Conservation (phyloP, 148 eudicot species). For the Rhododendron mucronatum region DNA sequence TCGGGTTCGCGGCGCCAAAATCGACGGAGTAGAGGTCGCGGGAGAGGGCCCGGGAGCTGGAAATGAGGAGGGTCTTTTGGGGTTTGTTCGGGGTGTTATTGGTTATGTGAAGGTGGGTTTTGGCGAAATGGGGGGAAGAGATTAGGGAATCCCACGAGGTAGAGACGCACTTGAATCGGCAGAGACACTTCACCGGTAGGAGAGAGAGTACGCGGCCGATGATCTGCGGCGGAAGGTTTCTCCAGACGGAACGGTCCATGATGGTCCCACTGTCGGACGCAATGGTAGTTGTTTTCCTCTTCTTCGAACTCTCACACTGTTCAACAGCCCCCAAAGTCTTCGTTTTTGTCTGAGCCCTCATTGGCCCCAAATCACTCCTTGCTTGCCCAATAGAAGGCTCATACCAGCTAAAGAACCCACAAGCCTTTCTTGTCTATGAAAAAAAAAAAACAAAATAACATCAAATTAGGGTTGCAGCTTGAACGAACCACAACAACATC, state of each 20-base stretch:
- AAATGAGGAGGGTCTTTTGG: background rate
- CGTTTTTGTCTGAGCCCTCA: no score
- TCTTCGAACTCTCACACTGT: background rate
- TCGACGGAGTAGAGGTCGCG: background rate
- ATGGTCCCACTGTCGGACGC: background rate
- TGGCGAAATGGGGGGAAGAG: background rate
- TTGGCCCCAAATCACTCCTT: no score
- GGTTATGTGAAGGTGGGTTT: background rate
- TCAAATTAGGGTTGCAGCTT: no score
- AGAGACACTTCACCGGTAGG: background rate
- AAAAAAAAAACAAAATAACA: no score
- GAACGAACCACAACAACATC: no score
- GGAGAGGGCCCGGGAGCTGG: background rate
- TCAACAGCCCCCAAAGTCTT: no score
- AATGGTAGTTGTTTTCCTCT: background rate
- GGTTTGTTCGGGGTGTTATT: background rate
- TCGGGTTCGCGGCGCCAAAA: background rate
- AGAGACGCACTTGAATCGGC: background rate
- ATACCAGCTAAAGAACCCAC: no score
- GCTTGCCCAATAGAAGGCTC: no score
- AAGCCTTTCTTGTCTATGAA: no score
- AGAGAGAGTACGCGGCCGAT: background rate
- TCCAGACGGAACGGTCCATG: background rate
- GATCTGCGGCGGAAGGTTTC: background rate
- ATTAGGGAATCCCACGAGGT: background rate